Conservation (phyloP, 306 rosid species). For the Glycine soja region DNA sequence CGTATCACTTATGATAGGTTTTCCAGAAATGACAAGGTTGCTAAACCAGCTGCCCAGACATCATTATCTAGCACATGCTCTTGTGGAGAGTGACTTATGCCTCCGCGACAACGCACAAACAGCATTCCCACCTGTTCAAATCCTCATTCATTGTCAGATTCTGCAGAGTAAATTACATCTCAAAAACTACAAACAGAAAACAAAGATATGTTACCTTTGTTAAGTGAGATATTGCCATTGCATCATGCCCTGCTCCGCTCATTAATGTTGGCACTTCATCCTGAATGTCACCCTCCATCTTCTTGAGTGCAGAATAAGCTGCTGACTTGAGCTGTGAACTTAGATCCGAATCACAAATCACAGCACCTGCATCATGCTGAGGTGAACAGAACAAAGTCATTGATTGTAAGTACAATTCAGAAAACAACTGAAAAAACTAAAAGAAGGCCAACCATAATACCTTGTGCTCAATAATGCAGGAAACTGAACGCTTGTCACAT, state of each 20-base stretch:
- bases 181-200: not conserved
- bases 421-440: too few species aligned
- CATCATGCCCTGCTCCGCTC: constrained; percentile 99
- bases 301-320: constrained; percentile 70
- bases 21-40: constrained; percentile 72
- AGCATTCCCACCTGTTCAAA: constrained; percentile 85
- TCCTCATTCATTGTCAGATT: constrained; percentile 37
- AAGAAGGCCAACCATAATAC: constrained; percentile 53
- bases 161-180: not conserved
- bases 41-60: constrained; percentile 88
- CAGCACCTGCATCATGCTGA: constrained; percentile 96
- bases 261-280: constrained; percentile 79
- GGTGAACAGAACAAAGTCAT: constrained; percentile 25
- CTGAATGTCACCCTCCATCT: constrained; percentile 74
- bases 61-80: constrained; percentile 85
- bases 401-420: not conserved
- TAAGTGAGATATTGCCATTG: constrained; percentile 92
- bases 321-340: constrained; percentile 79
- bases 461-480: constrained; percentile 83
- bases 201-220: constrained; percentile 68
- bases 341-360: constrained; percentile 76
- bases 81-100: constrained; percentile 89
- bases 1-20: constrained; percentile 42
- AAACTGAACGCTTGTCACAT: constrained; percentile 86
- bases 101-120: constrained; percentile 93